phyloP scores from a whole-genome alignment of 1,284 basidiomycete genomes.

The Malassezia vespertilionis region DNA sequence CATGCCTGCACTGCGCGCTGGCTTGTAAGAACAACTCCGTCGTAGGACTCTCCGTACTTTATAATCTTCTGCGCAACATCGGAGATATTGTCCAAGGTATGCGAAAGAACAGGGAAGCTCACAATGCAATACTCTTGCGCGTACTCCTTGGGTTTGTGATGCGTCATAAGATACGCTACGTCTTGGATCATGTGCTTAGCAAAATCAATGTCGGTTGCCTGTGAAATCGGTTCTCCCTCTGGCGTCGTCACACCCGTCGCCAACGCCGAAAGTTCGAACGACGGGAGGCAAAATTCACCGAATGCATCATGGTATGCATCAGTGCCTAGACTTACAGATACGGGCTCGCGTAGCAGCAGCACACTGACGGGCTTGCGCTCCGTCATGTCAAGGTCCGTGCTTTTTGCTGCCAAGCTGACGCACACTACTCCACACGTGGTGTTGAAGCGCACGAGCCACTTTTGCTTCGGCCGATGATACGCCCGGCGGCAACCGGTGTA shows the following conservation, averaged over 20 bases:
- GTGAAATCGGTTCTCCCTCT: constrained; percentile 14
- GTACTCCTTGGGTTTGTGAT: constrained; percentile 25
- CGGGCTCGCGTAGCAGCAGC: constrained; percentile 37
- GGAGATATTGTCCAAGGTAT: constrained; percentile 23
- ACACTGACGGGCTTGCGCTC: constrained; percentile 19
- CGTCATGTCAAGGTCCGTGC: too few relatives aligned
- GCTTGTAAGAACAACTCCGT: constrained; percentile 38
- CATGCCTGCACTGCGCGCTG: constrained; percentile 40
- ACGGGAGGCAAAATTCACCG: constrained; percentile 42
- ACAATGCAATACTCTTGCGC: constrained; percentile 35
- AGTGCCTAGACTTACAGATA: constrained; percentile 37
- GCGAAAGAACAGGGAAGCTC: constrained; percentile 32
- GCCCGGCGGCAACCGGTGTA: too few relatives aligned
- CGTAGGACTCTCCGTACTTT: constrained; percentile 10
- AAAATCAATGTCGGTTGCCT: constrained; percentile 10
- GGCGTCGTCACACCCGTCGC: constrained; percentile 40
- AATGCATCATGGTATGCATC: constrained; percentile 46
- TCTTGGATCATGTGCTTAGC: constrained; percentile 11
- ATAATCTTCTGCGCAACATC: constrained; percentile 21
- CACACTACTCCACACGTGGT: too few relatives aligned
- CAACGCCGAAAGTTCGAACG: constrained; percentile 36
- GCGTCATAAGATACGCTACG: constrained; percentile 34
- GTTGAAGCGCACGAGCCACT: too few relatives aligned
- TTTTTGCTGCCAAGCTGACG: too few relatives aligned
- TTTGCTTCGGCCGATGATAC: too few relatives aligned